A percentile compares a stretch with the other conserved stretches of the same genome.
phyloP scores from a whole-genome alignment of 2,329 filamentous ascomycete genomes.

The Alternaria conjuncta region DNA sequence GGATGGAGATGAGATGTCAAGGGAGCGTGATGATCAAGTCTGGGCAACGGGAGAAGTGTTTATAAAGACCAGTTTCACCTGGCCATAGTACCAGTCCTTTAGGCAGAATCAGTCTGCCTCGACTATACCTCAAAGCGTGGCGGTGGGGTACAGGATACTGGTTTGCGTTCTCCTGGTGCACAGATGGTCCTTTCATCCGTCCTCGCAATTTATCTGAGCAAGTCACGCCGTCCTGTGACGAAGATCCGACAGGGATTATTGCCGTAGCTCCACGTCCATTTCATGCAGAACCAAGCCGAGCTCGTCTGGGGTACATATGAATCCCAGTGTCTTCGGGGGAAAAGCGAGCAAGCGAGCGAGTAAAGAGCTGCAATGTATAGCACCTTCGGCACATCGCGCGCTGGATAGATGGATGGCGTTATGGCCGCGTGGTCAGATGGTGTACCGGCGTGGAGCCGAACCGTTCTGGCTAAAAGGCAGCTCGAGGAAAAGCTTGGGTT shows the following conservation, averaged over 20 bases:
- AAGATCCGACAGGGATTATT: constrained; percentile 32
- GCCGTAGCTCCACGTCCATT: constrained; percentile 23
- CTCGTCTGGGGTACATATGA: constrained; percentile 43
- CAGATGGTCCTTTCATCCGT: constrained; percentile 44
- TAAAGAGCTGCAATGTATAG: constrained; percentile 12
- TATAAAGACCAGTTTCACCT: constrained; percentile 23
- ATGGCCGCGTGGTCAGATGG: constrained; percentile 13
- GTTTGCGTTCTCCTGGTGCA: constrained; percentile 18
- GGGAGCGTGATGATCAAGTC: constrained; percentile 16
- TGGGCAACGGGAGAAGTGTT: constrained; percentile 18
- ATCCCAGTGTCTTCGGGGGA: constrained; percentile 21
- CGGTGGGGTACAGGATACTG: constrained; percentile 32
- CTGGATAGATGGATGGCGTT: constrained; percentile 10
- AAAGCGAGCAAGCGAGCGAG: constrained; percentile 30
- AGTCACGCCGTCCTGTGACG: constrained; percentile 26
- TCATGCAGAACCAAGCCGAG: constrained; percentile 29
- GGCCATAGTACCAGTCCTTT: constrained; percentile 23
- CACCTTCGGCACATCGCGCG: constrained; percentile 12
- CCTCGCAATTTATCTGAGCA: constrained; percentile 35
- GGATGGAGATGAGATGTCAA: constrained; percentile 14
- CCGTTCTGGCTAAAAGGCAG: constrained; percentile 31
- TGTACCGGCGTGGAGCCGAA: constrained; percentile 15
- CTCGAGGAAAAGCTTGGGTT: constrained; percentile 8
- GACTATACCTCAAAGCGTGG: constrained; percentile 22
- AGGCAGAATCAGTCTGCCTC: constrained; percentile 39